phyloP scores from a whole-genome alignment of 495 filamentous ascomycete genomes.

The Collariella sp. region DNA sequence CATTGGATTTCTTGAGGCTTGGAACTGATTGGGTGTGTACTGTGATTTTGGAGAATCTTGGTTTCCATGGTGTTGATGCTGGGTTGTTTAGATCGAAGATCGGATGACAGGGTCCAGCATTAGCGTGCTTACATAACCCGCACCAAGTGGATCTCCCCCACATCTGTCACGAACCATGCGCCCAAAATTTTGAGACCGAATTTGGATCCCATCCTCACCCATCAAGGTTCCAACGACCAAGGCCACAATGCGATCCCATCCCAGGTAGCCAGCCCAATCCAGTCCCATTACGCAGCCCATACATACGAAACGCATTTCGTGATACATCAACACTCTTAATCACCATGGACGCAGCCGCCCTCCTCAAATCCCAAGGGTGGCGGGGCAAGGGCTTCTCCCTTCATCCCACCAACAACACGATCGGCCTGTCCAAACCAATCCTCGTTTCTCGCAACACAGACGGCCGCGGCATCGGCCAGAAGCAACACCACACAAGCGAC shows the following conservation, averaged over 20 bases:
- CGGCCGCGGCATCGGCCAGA: constrained; percentile 60
- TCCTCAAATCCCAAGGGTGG: constrained; percentile 69
- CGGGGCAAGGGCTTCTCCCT: constrained; percentile 66
- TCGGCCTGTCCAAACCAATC: constrained; percentile 59
- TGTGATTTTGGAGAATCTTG: too few species aligned
- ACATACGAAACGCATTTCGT: background rate
- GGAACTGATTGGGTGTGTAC: too few species aligned
- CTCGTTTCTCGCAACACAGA: constrained; percentile 60
- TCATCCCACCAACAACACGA: constrained; percentile 54
- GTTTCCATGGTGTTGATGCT: too few species aligned
- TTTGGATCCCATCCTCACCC: background rate
- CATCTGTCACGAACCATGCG: background rate
- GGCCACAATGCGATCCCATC: background rate
- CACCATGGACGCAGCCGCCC: constrained; percentile 24
- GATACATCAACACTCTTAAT: background rate
- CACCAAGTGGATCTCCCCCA: background rate
- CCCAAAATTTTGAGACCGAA: background rate
- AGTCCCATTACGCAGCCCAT: background rate
- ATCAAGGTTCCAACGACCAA: background rate
- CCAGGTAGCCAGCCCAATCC: background rate
- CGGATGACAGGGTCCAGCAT: too few species aligned
- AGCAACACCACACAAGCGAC: constrained; percentile 52
- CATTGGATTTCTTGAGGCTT: too few species aligned
- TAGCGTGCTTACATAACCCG: too few species aligned
- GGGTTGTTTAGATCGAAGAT: too few species aligned